Base-by-base conservation (phyloP, 768 basidiomycete species). In the Panaeolus cyanescens region DNA sequence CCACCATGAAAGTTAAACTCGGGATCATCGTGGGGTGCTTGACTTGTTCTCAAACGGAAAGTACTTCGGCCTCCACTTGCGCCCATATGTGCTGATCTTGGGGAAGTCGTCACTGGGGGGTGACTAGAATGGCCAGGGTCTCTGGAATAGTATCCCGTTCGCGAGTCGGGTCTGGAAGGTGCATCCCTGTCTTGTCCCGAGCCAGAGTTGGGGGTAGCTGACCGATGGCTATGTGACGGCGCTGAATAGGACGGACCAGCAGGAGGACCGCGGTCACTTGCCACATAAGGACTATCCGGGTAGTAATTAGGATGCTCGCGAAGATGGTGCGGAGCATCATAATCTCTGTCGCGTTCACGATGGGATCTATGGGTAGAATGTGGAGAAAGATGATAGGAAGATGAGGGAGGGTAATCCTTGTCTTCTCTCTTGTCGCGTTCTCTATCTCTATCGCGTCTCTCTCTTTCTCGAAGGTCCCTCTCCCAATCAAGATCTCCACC, bases 1-100 rank as follows among this genome's bases (percentile, higher is more conserved):
- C 85, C 84, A 70, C 86, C 85, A 67, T 82, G 85, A 50, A 77
- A n/a, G n/a, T n/a, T 77, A 68, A 81, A 83, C 62, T 85, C 85
- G 7, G 77, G 65, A 53, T 83, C 83, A 64, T 85, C 83, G 68
- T 75, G 75, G 37, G 74, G 25, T 15, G 45, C 10, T 13, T 37
- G 36, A 37, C 13, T 37, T 4, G 36, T 37, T 28, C 45, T 50
- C 3, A 28, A 22, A 28, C 45, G 45, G 45, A 50, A 50, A 6
- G 45, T 28, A 50, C 10, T 28, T 22, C 45, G 45, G 25, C 45
- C 45, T 25, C 45, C 45, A 2, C 45, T 28, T 50, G 22, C 15
- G 67, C 54, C 59, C 55, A 30, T 58, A 13, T 40, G 33, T 61
- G 58, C 61, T 77, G 45, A 28, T 50, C 45, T 50, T 15, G 45